These are phyloP conservation scores for Fusarium concolor DNA, from an alignment of 2,329 filamentous ascomycete species.

Conservation along the genomic window DNA sequence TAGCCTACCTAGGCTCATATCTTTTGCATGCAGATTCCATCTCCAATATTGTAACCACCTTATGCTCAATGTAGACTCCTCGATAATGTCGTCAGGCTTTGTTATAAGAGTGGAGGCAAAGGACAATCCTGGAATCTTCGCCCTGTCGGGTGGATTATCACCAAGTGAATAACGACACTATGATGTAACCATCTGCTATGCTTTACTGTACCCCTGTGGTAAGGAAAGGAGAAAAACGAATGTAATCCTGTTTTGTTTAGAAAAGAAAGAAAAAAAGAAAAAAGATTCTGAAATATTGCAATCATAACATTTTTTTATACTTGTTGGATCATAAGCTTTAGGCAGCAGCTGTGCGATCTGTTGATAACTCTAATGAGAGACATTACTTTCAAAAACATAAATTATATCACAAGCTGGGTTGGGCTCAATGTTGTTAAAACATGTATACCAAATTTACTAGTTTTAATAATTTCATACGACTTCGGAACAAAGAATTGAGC, in stretches of 20 bases:
- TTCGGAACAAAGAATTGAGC: too few relatives aligned
- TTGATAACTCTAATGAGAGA: too few relatives aligned
- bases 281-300: neutral
- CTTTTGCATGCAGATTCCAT: neutral
- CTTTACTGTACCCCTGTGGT: neutral
- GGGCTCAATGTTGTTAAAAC: too few relatives aligned
- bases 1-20: neutral
- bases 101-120: slow-evolving; percentile 16
- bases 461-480: too few relatives aligned
- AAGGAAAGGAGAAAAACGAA: neutral
- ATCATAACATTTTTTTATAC: neutral
- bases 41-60: neutral
- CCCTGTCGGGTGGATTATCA: slow-evolving; percentile 7
- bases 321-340: too few relatives aligned
- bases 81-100: slow-evolving; percentile 8
- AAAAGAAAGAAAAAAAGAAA: too few relatives aligned
- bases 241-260: neutral
- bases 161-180: slow-evolving; percentile 13
- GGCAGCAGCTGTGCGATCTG: too few relatives aligned
- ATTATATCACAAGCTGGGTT: too few relatives aligned
- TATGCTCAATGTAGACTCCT: slow-evolving; percentile 1
- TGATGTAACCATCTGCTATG: slow-evolving; percentile 18
- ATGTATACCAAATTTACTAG: too few relatives aligned
- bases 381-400: too few relatives aligned
- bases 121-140: neutral